Conservation (phyloP, 345 rosid genomes). For the Geranium rotundifolium region DNA sequence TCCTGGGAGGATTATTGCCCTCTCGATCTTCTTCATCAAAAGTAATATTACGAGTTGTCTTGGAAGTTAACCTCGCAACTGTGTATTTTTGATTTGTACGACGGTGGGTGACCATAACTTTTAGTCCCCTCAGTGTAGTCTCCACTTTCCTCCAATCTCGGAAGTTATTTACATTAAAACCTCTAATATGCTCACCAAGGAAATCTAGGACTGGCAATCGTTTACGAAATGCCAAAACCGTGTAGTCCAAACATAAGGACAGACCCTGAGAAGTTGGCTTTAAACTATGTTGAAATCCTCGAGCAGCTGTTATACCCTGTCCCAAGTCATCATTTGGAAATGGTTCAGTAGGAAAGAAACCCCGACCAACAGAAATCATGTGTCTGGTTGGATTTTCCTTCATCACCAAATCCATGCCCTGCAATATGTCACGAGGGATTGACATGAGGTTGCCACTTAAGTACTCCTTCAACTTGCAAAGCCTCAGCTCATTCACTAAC, state of each 20-base stretch:
- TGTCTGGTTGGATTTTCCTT: slow-evolving; percentile 62
- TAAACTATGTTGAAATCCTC: slow-evolving; percentile 65
- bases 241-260: slow-evolving; percentile 65
- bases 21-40: slow-evolving; percentile 40
- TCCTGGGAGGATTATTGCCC: slow-evolving; percentile 20
- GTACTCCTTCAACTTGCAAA: slow-evolving; percentile 50
- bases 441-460: slow-evolving; percentile 20
- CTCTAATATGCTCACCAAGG: slow-evolving; percentile 29
- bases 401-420: slow-evolving; percentile 86
- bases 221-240: slow-evolving; percentile 62
- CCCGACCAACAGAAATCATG: slow-evolving; percentile 57
- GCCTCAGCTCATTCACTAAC: slow-evolving; percentile 54
- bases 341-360: slow-evolving; percentile 33
- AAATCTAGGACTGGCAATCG: slow-evolving; percentile 46
- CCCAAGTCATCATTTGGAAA: slow-evolving; percentile 32
- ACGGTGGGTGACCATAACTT: slow-evolving; percentile 59
- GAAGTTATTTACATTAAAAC: slow-evolving; percentile 20
- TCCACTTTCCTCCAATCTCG: slow-evolving; percentile 27
- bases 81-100: slow-evolving; percentile 47
- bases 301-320: slow-evolving; percentile 47
- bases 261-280: slow-evolving; percentile 68
- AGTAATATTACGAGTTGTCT: slow-evolving; percentile 20
- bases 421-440: slow-evolving; percentile 65
- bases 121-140: slow-evolving; percentile 31
- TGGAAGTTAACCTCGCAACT: slow-evolving; percentile 37